A percentile compares a stretch with the other conserved stretches of the same genome.
Evolutionary conservation across 495 filamentous ascomycete species (phyloP).

Genomic region (Penicillium dipodomyicola): DNA sequence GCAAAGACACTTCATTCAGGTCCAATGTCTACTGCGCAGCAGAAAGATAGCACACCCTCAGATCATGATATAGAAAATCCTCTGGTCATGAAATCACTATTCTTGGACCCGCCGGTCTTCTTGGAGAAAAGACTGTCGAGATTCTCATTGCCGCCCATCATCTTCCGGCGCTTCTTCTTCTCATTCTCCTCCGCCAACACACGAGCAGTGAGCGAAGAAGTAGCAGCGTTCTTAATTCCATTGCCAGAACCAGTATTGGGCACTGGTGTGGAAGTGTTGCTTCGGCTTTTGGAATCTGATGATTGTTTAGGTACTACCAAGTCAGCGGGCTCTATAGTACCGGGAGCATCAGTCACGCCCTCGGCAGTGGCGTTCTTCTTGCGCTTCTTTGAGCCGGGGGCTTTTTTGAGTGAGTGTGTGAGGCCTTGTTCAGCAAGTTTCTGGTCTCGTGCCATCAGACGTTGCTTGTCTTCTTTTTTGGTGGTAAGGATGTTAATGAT

Average conservation of each 20-base stretch:
- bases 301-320: conserved; percentile 7
- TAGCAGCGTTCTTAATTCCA: conserved; percentile 81
- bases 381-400: conserved; percentile 65
- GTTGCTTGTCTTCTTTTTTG: conserved; percentile 65
- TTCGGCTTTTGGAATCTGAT: conserved; percentile 21
- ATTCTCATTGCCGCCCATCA: conserved; percentile 63
- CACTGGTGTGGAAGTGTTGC: conserved; percentile 33
- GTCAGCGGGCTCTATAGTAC: conserved; percentile 4
- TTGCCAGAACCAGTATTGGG: conserved; percentile 31
- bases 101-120: conserved; percentile 51
- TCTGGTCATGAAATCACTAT: conserved; percentile 73
- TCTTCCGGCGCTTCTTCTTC: conserved; percentile 73
- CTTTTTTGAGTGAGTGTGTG: conserved; percentile 87
- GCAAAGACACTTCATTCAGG: conserved; percentile 4
- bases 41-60: conserved; percentile 38
- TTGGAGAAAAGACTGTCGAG: conserved; percentile 67
- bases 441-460: conserved; percentile 60
- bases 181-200: conserved; percentile 84
- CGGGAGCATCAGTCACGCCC: conserved; percentile 7
- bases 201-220: conserved; percentile 77
- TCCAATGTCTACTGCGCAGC: not conserved
- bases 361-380: conserved; percentile 52
- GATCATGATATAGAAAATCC: conserved; percentile 73
- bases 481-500: conserved; percentile 79
- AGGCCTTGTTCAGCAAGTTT: conserved; percentile 67